Evolutionary conservation across 2,329 filamentous ascomycete genomes (phyloP), one percentile per base, ranked within the genome.

Genomic region (Trichoderma citrinoviride): DNA sequence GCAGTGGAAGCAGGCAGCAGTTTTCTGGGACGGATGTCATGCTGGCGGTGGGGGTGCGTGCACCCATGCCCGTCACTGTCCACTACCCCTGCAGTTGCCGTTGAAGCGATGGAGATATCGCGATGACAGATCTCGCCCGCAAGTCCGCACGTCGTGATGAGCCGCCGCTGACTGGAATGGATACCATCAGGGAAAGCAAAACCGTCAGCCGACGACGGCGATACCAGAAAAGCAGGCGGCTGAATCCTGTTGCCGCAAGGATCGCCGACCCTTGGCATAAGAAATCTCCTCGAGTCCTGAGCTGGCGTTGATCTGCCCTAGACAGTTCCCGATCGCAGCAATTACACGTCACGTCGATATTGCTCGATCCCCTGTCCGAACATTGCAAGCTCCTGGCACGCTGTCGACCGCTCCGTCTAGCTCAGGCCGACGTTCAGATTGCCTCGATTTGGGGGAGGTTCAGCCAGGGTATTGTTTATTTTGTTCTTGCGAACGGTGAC

Each of bases 271-370:
- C 33, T 52, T 52, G 47, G 44, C 57, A 61, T 41, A 23, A 8
- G 37, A 40, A 49, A 60, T 49, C n/a, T 46, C 19, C 37, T 44
- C 19, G 27, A 5, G 15, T 8, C 40, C 33, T 43, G 43, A 33
- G 47, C 23, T 44, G 58, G 41, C 19, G 37, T 57, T 64, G 61
- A 64, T 56, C 53, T 64, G 29, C 52, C 61, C 61, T 50, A 55
- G 41, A 47, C 41, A 29, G 57, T 55, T 54, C 52, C 44, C 46
- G 58, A 66, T 66, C 53, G 58, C 53, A 29, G 54, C 52, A 53
- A 52, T 40, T 44, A 44, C 44, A 63, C 63, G 21, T 49, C 49
- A 56, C 63, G 27, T 55, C 49, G 19, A 37, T 10, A 47, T 43
- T 50, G 33, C 64, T 43, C 46, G 40, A 40, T 53, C 40, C 49